phyloP scores from a whole-genome alignment of 352 stramenopile species.

The Pilasporangium apinafurcum region DNA sequence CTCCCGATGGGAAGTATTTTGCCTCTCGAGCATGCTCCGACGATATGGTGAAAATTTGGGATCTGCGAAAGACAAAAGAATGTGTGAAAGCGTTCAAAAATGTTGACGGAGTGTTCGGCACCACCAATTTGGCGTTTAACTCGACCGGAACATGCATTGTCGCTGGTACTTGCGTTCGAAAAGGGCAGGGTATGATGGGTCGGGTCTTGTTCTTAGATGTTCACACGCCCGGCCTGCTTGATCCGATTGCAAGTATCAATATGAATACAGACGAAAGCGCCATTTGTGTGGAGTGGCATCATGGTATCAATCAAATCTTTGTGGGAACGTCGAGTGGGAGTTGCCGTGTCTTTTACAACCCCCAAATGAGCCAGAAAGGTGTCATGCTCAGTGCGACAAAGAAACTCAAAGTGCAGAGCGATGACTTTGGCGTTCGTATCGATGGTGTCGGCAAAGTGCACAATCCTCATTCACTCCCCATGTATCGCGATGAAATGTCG shows the following conservation, averaged over 20 bases:
- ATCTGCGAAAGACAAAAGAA: conserved; percentile 54
- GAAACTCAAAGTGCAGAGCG: conserved; percentile 51
- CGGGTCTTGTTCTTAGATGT: conserved; percentile 76
- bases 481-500: conserved; percentile 67
- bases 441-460: conserved; percentile 65
- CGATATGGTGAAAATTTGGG: conserved; percentile 80
- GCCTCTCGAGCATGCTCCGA: conserved; percentile 70
- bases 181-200: conserved; percentile 40
- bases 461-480: conserved; percentile 73
- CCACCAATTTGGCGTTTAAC: conserved; percentile 81
- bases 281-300: conserved; percentile 80
- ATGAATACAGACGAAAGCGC: conserved; percentile 81
- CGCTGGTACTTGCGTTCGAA: conserved; percentile 65
- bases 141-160: conserved; percentile 57
- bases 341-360: conserved; percentile 72
- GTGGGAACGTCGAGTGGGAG: conserved; percentile 57
- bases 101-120: conserved; percentile 68
- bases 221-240: conserved; percentile 36
- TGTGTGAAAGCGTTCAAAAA: conserved; percentile 53
- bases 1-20: conserved; percentile 49
- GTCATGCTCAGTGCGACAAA: conserved; percentile 79
- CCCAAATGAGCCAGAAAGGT: conserved; percentile 62
- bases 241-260: conserved; percentile 49
- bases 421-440: conserved; percentile 61
- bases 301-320: conserved; percentile 79